Evolutionary conservation across 768 basidiomycete species (phyloP).

Genomic region (Clitopilus passeckerianus): DNA sequence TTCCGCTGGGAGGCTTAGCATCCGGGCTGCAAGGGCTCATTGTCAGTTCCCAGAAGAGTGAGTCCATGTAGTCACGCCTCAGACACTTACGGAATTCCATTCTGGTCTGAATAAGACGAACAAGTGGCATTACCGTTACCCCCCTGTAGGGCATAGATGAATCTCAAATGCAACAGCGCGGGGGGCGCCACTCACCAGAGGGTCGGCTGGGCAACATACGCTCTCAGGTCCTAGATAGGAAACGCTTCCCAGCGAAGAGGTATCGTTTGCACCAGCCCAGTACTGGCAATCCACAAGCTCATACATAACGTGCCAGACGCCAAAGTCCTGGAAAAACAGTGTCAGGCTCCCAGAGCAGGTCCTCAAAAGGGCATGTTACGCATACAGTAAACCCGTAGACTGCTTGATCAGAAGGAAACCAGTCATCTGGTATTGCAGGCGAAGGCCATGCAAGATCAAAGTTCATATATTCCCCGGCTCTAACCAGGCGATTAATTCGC

Average conservation of each 20-base stretch:
- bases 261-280: slow-evolving; percentile 60
- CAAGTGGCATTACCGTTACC: slow-evolving; percentile 49
- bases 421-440: slow-evolving; percentile 57
- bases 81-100: slow-evolving; percentile 55
- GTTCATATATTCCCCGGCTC: slow-evolving; percentile 67
- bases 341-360: not conserved
- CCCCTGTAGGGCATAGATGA: slow-evolving; percentile 9
- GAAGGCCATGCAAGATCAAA: slow-evolving; percentile 85
- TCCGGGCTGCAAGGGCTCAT: slow-evolving; percentile 27
- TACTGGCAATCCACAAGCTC: slow-evolving; percentile 55
- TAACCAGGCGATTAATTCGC: slow-evolving; percentile 17
- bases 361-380: not conserved
- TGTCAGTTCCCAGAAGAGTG: not conserved
- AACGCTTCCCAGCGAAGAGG: slow-evolving; percentile 66
- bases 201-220: slow-evolving; percentile 72
- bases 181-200: slow-evolving; percentile 36
- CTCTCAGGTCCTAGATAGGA: slow-evolving; percentile 43
- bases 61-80: not conserved
- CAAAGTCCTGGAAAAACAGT: slow-evolving; percentile 57
- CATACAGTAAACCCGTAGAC: slow-evolving; percentile 52
- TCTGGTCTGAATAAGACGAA: slow-evolving; percentile 66
- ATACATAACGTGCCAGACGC: slow-evolving; percentile 82
- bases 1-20: slow-evolving; percentile 23
- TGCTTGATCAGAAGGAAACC: slow-evolving; percentile 68
- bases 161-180: not conserved